Evolutionary conservation across 352 stramenopile genomes (phyloP), one percentile per base, ranked within the genome.

Genomic region (Globisporangium abappressorium): DNA sequence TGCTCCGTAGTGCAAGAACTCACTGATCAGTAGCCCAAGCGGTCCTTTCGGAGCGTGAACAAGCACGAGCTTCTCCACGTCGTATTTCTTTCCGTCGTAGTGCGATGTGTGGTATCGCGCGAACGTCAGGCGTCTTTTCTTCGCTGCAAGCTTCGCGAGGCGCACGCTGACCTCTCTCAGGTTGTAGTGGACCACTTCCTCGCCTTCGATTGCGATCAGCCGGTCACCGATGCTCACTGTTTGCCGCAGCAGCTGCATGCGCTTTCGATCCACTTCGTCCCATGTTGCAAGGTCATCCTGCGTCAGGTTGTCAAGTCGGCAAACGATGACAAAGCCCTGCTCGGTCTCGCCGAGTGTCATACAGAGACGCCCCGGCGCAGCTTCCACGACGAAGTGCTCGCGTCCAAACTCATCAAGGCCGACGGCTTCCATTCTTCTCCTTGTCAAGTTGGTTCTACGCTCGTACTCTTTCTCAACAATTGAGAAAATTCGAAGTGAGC

Each of bases 1-100:
- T 5, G 77, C 82, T 12, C 79, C 75, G 43, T 83, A 78, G 14
- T 59, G 56, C 38, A 85, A 67, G 36, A 49, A 57, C 26, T 88
- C 74, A 38, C 77, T 80, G 47, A 89, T 80, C 24, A 79, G 63
- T 7, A 89, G 55, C 3, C 80, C 82, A 3, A 91, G 67, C 0
- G 80, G 81, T 3, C 82, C 82, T n/a, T 57, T 69, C 0, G 77
- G 74, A n/a, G 77, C 72, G 1, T 73, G 65, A 33, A 79, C 65
- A 12, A 79, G 70, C 49, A 85, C 72, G 11, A 89, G 67, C 64
- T 88, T 89, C 64, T 84, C 82, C 2, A 87, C 68, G 47, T 91
- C 82, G 56, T 75, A 85, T 33, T 63, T 70, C 33, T 74, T 77
- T 14, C 57, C 60, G 24, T 70, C 46, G 61, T 71, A 74, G 5